Evolutionary conservation across 441 rosid genomes (phyloP).

Genomic region (Populus hybrid): DNA sequence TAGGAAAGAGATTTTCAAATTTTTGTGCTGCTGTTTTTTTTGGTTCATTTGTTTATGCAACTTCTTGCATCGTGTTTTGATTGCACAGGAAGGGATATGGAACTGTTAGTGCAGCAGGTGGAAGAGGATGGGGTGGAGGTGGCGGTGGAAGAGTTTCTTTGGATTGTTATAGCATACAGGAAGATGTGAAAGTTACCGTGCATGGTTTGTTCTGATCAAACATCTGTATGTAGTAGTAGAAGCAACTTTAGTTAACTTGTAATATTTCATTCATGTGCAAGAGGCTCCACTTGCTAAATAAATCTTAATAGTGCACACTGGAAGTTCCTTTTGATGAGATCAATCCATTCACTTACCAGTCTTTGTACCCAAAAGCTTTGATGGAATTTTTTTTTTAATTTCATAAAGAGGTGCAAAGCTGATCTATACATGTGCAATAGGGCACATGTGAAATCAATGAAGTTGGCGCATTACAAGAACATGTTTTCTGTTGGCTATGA

Average conservation of each 20-base stretch:
- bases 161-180: constrained; percentile 96
- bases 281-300: background rate
- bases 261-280: constrained; percentile 26
- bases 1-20: constrained; percentile 7
- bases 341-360: background rate
- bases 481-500: background rate
- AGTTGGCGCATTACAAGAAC: background rate
- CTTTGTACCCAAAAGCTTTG: background rate
- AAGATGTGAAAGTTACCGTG: constrained; percentile 74
- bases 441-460: background rate
- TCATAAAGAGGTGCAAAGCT: background rate
- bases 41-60: background rate
- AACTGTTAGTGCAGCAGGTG: constrained; percentile 84
- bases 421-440: background rate
- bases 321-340: background rate
- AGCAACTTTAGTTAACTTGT: constrained; percentile 23
- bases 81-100: constrained; percentile 89
- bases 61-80: constrained; percentile 21
- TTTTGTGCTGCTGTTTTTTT: background rate
- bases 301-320: background rate
- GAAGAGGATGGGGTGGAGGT: constrained; percentile 96
- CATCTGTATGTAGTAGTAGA: constrained; percentile 22
- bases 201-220: constrained; percentile 65
- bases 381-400: too few species aligned
- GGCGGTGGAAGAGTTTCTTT: constrained; percentile 97